phyloP scores from a whole-genome alignment of 73 alveolate genomes.

The Effrenium voratum region DNA sequence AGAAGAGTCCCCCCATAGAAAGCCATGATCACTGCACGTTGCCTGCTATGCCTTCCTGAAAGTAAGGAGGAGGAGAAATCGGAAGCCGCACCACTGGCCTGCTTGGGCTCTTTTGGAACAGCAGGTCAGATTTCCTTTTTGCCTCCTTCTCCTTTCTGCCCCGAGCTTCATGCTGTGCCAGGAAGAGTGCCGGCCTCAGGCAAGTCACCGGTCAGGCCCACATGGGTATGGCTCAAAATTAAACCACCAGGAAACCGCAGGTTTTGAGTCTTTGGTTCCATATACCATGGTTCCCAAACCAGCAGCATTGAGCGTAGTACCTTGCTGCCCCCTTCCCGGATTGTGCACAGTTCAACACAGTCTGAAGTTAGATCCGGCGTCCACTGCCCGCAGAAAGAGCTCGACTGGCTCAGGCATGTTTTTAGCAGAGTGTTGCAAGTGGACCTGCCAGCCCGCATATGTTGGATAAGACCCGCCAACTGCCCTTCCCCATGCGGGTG shows the following conservation, averaged over 20 bases:
- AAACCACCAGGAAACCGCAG: not conserved
- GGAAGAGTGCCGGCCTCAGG: constrained; percentile 40
- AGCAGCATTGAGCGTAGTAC: not conserved
- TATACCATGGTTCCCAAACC: not conserved
- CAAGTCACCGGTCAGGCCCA: not conserved
- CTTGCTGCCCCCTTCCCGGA: not conserved
- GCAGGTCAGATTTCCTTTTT: not conserved
- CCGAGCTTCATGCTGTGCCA: not conserved
- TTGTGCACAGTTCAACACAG: not conserved
- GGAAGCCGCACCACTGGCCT: constrained; percentile 69
- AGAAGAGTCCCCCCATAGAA: not conserved
- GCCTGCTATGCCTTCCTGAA: no score
- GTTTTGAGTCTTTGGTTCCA: not conserved
- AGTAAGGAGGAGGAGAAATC: constrained; percentile 64
- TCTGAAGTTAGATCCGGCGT: not conserved
- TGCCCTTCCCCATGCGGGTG: not conserved
- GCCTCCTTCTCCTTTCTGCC: not conserved
- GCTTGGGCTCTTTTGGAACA: not conserved
- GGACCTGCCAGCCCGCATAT: not conserved
- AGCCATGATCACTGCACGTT: not conserved
- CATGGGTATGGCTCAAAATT: no score
- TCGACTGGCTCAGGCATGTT: not conserved
- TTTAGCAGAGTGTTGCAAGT: no score
- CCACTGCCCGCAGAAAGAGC: not conserved
- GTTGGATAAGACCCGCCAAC: not conserved